Percentiles rank a stretch among this genome's conserved stretches.
Evolutionary conservation across 1,284 basidiomycete species (phyloP).

Genomic region (Trichosporon sp.): DNA sequence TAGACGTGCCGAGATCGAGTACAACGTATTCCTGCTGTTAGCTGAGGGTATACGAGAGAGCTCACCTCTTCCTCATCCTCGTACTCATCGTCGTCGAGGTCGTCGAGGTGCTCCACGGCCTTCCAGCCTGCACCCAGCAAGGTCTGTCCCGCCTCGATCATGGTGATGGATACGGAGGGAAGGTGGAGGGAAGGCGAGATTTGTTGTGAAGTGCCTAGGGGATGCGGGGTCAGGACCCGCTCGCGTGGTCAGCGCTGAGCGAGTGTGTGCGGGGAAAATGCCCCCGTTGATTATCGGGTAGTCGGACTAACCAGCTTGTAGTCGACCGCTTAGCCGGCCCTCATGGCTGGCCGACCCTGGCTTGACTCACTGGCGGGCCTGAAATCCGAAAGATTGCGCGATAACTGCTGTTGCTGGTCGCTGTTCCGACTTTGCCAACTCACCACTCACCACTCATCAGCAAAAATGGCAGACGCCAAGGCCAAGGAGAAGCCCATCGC

Average conservation of each 20-base stretch:
- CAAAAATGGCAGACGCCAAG: conserved; percentile 27
- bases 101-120: conserved; percentile 39
- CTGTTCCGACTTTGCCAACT: neutral
- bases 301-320: neutral
- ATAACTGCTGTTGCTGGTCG: conserved; percentile 31
- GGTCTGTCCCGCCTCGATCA: conserved; percentile 19
- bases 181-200: neutral
- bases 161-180: neutral
- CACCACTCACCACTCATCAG: conserved; percentile 39
- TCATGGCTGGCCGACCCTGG: neutral
- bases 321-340: neutral
- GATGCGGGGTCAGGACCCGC: neutral
- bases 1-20: conserved; percentile 38
- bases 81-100: conserved; percentile 35
- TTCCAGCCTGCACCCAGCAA: conserved; percentile 39
- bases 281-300: neutral
- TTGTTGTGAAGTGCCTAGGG: conserved; percentile 2
- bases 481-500: conserved; percentile 65
- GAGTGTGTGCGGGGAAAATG: neutral
- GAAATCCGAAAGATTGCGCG: conserved; percentile 2
- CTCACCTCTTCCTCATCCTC: conserved; percentile 41
- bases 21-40: conserved; percentile 30
- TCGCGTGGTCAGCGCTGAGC: conserved; percentile 1
- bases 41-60: neutral
- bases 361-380: neutral